Evolutionary conservation across 2,329 filamentous ascomycete genomes (phyloP), one percentile per base, ranked within the genome.

Genomic region (Alternaria sp.): DNA sequence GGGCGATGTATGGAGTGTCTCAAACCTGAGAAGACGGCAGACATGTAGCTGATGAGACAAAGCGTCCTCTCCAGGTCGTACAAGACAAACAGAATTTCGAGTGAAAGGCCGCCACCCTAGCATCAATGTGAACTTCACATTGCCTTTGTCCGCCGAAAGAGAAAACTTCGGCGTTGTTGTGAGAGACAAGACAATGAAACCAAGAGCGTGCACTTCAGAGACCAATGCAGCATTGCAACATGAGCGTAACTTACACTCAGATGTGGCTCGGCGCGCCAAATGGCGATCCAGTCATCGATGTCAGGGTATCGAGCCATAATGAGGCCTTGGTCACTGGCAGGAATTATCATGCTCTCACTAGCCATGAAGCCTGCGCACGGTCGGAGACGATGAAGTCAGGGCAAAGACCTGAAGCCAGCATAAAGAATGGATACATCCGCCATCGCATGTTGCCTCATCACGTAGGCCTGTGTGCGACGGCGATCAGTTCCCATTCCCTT

Each of bases 401-500:
- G 46, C 1, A 28, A 30, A 49, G 3, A 9, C n/a, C 11, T 15
- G 46, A 15, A 28, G 25, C 12, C 18, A 18, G 15, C 18, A 2
- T n/a, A 6, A 10, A 12, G 23, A 18, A 28, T 1, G 10, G 23
- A 28, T 12, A 28, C 25, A 15, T n/a, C 45, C n/a, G 23, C 8
- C 1, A 18, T 49, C 0, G 12, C 23, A 21, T 33, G 12, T 41
- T 3, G 20, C 25, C 1, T 49, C 23, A 62, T 2, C 25, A 23
- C 41, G 54, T 15, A 15, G 9, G 18, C 41, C 45, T 68, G 14
- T 54, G 55, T 44, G 72, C 71, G n/a, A 77, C 61, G 8, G 71
- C 75, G 30, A 81, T 64, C 12, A 76, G 15, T 47, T 81, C 79
- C 74, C 78, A 80, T 6, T 73, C 64, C 25, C 70, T 71, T 10